Base-by-base conservation (phyloP, 2,329 filamentous ascomycete species). In the Xylariomycetidae sp. region DNA sequence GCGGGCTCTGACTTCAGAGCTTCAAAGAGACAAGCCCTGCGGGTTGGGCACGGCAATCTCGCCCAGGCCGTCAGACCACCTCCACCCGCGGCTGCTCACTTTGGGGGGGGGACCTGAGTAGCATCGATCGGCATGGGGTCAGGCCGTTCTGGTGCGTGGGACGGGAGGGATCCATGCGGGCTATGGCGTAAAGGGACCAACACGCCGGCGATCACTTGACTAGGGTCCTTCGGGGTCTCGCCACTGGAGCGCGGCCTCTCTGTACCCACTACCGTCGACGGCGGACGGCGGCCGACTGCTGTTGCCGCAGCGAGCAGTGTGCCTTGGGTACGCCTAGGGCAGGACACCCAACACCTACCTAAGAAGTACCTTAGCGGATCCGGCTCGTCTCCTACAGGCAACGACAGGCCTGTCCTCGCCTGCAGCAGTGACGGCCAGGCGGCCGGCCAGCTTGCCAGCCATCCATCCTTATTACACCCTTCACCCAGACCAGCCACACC, bases 141-240 rank as follows among this genome's bases (percentile, higher is more conserved):
- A 39, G 31, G 38, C 52, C 40, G 46, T 48, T 53, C 52, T 43
- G 38, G 43, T 40, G 34, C 24, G 35, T 24, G 37, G 35, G 43
- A 41, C 35, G 48, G 47, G 39, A 46, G 39, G 36, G 35, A 25
- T 31, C 31, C 39, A 34, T 46, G 47, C 38, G 43, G 35, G 34
- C 34, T 46, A 49, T 51, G 49, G 45, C 48, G 50, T 55, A 55
- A 25, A 40, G 39, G 35, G 37, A 42, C 44, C 42, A 41, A 25
- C 34, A 34, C 24, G 31, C 34, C 29, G 28, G 38, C 50, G 54
- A 56, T 56, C 39, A 48, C 19, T 16, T 29, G 14, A 31, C 36
- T 34, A 39, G 44, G 44, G 43, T 31, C 17, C 42, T 38, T 45
- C 43, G 38, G 39, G 43, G 36, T 42, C 46, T 51, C 32, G 45